Base-by-base conservation (phyloP, 1,284 basidiomycete genomes). In the Ganoderma leucocontextum region DNA sequence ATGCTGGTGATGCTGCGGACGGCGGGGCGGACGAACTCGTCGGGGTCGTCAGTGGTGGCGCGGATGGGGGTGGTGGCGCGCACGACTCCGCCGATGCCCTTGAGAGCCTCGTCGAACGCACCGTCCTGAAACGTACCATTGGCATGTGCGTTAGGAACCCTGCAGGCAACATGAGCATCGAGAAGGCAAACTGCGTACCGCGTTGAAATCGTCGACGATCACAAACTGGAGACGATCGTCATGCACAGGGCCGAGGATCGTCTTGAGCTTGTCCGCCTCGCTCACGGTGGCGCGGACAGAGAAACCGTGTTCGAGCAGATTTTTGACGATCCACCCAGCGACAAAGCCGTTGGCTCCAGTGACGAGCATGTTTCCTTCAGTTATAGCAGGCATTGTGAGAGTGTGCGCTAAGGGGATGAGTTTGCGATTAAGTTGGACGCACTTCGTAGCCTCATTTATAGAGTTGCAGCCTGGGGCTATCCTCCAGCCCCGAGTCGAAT, bases 1-100 rank as follows among this genome's bases (percentile, higher is more conserved):
- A 92, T 83, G 44, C 87, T 85, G 0, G 83, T 74, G 1, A 90
- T 92, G 0, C 91, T 91, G 35, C 87, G 79, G 12, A 92, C 82
- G 6, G 91, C 91, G 0, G 91, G 91, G 2, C 78, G 78, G 74
- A 92, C 85, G 19, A 91, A 76, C 62, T 89, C 88, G 15, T 63
- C 42, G 19, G 64, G 68, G 35, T 63, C 58, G 12, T 63, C 29
- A 2, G 35, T 41, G 17, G 22, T 19, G 59, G 55, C 29, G 29
- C 74, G 70, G 68, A 80, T 80, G 2, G 83, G 84, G 7, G 82
- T 82, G 0, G 84, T 83, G 55, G 80, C 83, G 77, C 85, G 84
- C 33, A 79, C 79, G 36, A 85, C 78, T 5, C 75, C 80, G 59
- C 82, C 80, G n/a, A 83, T 79, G 17, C 78, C 83, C 65, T 80